Conservation (phyloP, 2,329 filamentous ascomycete species). For the Alternaria consortialis region DNA sequence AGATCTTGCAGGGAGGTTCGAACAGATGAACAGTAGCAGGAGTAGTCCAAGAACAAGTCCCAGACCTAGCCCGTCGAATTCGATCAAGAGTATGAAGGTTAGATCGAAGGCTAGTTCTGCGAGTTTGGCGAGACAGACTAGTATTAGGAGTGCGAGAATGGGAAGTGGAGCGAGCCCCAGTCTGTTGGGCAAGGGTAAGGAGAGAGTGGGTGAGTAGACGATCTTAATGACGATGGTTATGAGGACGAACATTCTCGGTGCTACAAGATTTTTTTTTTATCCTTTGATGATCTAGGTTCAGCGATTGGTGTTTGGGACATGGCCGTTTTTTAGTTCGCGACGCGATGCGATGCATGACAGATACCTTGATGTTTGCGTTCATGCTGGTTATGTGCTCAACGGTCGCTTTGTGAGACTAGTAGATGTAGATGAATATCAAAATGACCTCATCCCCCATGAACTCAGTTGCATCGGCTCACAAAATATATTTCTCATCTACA, state of each 20-base stretch:
- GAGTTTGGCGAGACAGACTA: constrained; percentile 19
- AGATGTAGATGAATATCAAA: neutral
- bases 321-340: neutral
- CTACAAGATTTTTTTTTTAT: neutral
- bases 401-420: neutral
- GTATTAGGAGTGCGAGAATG: constrained; percentile 3
- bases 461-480: no score
- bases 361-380: neutral
- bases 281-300: neutral
- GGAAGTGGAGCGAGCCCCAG: constrained; percentile 1
- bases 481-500: no score
- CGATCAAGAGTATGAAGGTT: constrained; percentile 40
- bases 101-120: constrained; percentile 26
- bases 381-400: neutral
- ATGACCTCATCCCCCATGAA: no score
- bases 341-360: neutral
- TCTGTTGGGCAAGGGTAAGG: constrained; percentile 9
- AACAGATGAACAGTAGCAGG: constrained; percentile 29
- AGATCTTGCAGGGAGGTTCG: constrained; percentile 43
- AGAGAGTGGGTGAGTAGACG: neutral
- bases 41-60: constrained; percentile 19
- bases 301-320: neutral
- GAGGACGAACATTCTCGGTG: neutral
- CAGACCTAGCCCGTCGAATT: constrained; percentile 28
- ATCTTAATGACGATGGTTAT: neutral